A percentile compares a stretch with the other conserved stretches of the same genome.
Conservation (phyloP, 164 flowering plant species). For the Nymphaea colorata region DNA sequence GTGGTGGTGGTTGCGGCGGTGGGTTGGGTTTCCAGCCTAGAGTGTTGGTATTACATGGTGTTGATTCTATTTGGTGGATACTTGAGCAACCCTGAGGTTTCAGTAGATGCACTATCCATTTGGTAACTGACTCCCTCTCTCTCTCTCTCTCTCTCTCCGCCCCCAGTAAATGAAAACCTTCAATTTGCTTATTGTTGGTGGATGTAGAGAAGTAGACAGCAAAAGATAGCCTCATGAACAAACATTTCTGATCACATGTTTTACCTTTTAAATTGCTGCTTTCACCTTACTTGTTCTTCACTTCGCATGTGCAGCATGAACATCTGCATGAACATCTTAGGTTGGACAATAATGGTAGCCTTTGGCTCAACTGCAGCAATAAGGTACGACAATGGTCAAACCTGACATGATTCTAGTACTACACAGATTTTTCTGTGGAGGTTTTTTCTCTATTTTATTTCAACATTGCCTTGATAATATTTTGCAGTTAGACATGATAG, state of each 20-base stretch:
- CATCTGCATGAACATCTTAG: slow-evolving; percentile 40
- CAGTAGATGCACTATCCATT: slow-evolving; percentile 9
- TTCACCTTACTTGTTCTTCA: neutral
- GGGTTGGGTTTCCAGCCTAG: slow-evolving; percentile 6
- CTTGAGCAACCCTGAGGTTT: slow-evolving; percentile 7
- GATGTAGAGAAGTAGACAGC: no score
- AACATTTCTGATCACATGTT: no score
- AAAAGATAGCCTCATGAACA: no score
- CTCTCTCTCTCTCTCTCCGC: no score
- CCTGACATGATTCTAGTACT: neutral
- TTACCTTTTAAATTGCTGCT: neutral
- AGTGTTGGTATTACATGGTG: slow-evolving; percentile 11
- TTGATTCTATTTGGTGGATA: slow-evolving; percentile 9
- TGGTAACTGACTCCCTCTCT: slow-evolving; percentile 4
- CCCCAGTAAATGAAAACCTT: no score
- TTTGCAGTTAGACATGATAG: no score
- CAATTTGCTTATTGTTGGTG: no score
- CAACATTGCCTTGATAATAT: no score
- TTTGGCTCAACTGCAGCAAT: slow-evolving; percentile 68
- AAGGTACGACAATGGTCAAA: slow-evolving; percentile 22
- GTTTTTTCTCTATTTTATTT: no score
- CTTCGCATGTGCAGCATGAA: slow-evolving; percentile 35
- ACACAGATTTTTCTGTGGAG: no score
- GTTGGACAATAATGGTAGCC: slow-evolving; percentile 70
- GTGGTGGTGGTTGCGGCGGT: neutral